Conservation (phyloP, 2,329 filamentous ascomycete species). For the Calycina herbarum region DNA sequence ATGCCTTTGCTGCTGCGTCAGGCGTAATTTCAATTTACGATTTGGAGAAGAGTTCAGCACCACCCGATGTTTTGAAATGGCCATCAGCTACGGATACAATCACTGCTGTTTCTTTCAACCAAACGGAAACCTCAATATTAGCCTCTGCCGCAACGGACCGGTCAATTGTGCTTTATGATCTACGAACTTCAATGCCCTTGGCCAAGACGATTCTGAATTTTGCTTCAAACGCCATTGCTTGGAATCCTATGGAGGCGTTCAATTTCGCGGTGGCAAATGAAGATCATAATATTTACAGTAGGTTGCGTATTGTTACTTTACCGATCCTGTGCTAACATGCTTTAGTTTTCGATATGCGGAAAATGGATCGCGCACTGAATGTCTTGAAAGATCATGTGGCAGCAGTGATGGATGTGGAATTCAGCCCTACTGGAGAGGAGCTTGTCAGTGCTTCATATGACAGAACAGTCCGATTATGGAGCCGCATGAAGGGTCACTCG, state of each 20-base stretch:
- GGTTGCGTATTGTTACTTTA: neutral
- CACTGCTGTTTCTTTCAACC: constrained; percentile 84
- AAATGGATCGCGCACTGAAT: constrained; percentile 83
- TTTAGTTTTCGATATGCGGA: constrained; percentile 84
- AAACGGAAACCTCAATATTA: constrained; percentile 88
- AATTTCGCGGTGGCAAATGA: constrained; percentile 93
- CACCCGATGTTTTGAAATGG: constrained; percentile 82
- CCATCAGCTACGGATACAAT: constrained; percentile 89
- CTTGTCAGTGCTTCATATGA: constrained; percentile 89
- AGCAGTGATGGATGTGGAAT: constrained; percentile 96
- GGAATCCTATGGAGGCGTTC: constrained; percentile 97
- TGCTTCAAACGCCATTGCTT: constrained; percentile 78
- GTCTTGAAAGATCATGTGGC: constrained; percentile 85
- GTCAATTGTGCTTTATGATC: constrained; percentile 85
- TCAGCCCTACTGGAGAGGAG: constrained; percentile 90
- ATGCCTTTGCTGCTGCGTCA: constrained; percentile 78
- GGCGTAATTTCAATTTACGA: constrained; percentile 86
- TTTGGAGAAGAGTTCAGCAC: constrained; percentile 74
- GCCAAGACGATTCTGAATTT: constrained; percentile 80
- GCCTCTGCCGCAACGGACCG: constrained; percentile 84
- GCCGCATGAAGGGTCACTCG: constrained; percentile 75
- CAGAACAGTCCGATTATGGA: constrained; percentile 84
- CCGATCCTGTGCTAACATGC: neutral
- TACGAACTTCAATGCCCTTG: constrained; percentile 81
- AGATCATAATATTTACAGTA: constrained; percentile 55